phyloP scores from a whole-genome alignment of 2,329 filamentous ascomycete species.

The Sporothrix protearum region DNA sequence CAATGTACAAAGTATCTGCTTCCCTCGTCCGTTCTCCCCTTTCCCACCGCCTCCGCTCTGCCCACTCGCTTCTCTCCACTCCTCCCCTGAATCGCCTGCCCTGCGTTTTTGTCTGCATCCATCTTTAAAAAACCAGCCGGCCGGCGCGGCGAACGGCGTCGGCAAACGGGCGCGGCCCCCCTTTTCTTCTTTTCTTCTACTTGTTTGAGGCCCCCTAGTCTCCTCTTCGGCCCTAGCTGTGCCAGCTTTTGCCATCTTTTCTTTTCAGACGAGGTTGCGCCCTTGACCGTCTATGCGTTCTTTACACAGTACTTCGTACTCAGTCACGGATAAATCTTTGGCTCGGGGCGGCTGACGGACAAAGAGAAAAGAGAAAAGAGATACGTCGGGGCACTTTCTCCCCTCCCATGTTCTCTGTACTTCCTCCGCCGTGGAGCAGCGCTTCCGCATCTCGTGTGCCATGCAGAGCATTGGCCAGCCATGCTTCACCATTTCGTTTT shows the following conservation, averaged over 20 bases:
- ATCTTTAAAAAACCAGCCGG: background rate
- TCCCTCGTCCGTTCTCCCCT: background rate
- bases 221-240: background rate
- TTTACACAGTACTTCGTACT: background rate
- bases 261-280: too few relatives aligned
- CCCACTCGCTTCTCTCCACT: background rate
- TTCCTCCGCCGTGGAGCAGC: too few relatives aligned
- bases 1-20: too few relatives aligned
- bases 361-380: too few relatives aligned
- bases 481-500: too few relatives aligned
- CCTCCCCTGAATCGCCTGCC: too few relatives aligned
- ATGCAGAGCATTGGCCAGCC: background rate
- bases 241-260: background rate
- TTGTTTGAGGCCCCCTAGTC: background rate
- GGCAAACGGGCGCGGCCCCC: background rate
- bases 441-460: background rate
- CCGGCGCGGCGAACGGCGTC: slow-evolving; percentile 9
- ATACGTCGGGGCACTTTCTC: background rate
- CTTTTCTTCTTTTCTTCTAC: too few relatives aligned
- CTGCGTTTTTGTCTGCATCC: background rate
- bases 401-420: background rate
- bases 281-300: background rate
- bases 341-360: background rate
- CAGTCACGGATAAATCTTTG: background rate
- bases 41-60: background rate